Conservation (phyloP, 2,329 filamentous ascomycete species). For the Hymenoscyphus infarciens region DNA sequence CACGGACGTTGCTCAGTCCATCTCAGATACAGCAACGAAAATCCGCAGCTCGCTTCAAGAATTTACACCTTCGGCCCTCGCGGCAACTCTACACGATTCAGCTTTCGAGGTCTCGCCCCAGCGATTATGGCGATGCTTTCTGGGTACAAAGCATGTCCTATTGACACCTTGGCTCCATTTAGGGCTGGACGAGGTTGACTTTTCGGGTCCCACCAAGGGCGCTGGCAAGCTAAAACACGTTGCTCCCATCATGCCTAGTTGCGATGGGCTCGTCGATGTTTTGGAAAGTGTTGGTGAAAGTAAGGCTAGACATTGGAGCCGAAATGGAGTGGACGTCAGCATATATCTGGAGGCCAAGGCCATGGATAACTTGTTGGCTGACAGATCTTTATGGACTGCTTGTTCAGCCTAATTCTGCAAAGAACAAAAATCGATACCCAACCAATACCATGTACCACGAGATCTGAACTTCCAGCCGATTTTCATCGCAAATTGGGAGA, state of each 20-base stretch:
- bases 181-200: slow-evolving; percentile 41
- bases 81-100: slow-evolving; percentile 41
- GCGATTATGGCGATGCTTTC: slow-evolving; percentile 46
- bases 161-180: slow-evolving; percentile 44
- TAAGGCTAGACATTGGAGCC: slow-evolving; percentile 23
- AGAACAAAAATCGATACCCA: background rate
- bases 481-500: too few relatives aligned
- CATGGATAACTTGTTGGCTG: slow-evolving; percentile 31
- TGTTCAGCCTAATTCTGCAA: background rate
- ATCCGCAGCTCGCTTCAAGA: slow-evolving; percentile 38
- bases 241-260: slow-evolving; percentile 41
- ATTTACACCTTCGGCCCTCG: slow-evolving; percentile 40
- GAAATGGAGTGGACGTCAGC: slow-evolving; percentile 37
- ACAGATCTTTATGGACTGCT: slow-evolving; percentile 23
- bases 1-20: slow-evolving; percentile 13
- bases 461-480: background rate
- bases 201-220: slow-evolving; percentile 28
- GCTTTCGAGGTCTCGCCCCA: slow-evolving; percentile 45
- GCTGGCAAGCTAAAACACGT: slow-evolving; percentile 36
- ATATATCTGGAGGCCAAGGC: slow-evolving; percentile 35
- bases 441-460: background rate
- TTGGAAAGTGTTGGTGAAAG: slow-evolving; percentile 34
- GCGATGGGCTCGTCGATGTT: slow-evolving; percentile 43
- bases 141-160: slow-evolving; percentile 41
- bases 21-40: slow-evolving; percentile 24